A percentile compares a stretch with the other conserved stretches of the same genome.
These are phyloP conservation scores for Plasmodium blacklocki DNA, from an alignment of 169 alveolate species.

Conservation along the genomic window DNA sequence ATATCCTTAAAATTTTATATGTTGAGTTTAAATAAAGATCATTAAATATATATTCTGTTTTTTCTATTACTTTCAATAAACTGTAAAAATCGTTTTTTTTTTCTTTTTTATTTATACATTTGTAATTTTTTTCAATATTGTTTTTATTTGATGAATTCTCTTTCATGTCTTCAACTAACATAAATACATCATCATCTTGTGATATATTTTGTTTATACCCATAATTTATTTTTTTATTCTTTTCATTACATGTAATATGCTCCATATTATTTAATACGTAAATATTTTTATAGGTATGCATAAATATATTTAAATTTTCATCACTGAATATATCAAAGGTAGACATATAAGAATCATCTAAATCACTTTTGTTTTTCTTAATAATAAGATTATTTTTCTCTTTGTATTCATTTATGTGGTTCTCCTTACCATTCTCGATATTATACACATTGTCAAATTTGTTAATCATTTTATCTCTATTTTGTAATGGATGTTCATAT, in stretches of 20 bases:
- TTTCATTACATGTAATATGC: neutral
- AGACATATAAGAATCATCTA: neutral
- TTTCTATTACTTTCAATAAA: conserved; percentile 13
- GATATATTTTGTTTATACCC: neutral
- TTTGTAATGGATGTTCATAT: neutral
- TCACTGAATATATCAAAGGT: conserved; percentile 21
- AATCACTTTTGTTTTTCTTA: neutral
- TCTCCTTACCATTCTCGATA: neutral
- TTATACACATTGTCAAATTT: neutral
- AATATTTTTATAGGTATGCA: conserved; percentile 45
- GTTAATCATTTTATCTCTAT: neutral
- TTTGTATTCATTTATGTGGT: neutral
- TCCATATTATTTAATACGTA: conserved; percentile 47
- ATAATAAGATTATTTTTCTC: neutral
- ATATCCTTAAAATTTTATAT: conserved; percentile 37
- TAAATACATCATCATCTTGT: neutral
- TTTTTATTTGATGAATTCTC: neutral
- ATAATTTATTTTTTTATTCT: too few relatives aligned
- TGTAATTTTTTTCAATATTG: neutral
- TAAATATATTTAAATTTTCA: conserved; percentile 52
- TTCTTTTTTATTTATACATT: neutral
- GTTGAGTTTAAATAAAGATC: conserved; percentile 29
- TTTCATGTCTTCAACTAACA: neutral
- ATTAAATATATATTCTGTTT: conserved; percentile 19
- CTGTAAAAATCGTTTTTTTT: neutral